Percentiles rank a stretch among this genome's conserved stretches.
Evolutionary conservation across 345 rosid genomes (phyloP).

Genomic region (Populus alba): DNA sequence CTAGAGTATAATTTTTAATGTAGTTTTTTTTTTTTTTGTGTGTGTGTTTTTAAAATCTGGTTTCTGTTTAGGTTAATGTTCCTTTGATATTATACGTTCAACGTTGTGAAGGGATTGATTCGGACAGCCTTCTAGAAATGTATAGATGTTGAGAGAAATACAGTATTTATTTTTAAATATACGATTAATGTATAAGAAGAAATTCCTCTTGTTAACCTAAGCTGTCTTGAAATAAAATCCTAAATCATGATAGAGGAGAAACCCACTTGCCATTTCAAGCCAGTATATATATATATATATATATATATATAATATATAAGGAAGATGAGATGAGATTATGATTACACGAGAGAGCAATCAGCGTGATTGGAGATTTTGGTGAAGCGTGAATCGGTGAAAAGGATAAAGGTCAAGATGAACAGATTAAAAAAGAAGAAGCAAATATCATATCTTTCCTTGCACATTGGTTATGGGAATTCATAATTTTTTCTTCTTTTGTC

Average conservation of each 20-base stretch:
- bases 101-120: too few species aligned
- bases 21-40: not conserved
- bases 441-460: not conserved
- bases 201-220: too few species aligned
- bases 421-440: slow-evolving; percentile 11
- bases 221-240: too few species aligned
- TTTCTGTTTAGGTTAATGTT: not conserved
- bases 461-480: not conserved
- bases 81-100: too few species aligned
- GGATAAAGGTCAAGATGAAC: slow-evolving; percentile 21
- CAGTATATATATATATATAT: too few species aligned
- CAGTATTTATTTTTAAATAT: too few species aligned
- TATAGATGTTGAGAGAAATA: too few species aligned
- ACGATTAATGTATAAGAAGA: too few species aligned
- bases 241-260: too few species aligned
- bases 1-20: not conserved
- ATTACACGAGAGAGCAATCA: slow-evolving; percentile 19
- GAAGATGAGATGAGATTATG: slow-evolving; percentile 19
- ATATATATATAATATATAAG: not conserved
- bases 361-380: slow-evolving; percentile 22
- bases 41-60: not conserved
- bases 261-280: too few species aligned
- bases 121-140: too few species aligned
- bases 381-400: slow-evolving; percentile 29
- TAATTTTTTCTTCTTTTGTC: not conserved